These are phyloP conservation scores for Trichoderma orchidacearum DNA, from an alignment of 495 filamentous ascomycete species.

Conservation along the genomic window DNA sequence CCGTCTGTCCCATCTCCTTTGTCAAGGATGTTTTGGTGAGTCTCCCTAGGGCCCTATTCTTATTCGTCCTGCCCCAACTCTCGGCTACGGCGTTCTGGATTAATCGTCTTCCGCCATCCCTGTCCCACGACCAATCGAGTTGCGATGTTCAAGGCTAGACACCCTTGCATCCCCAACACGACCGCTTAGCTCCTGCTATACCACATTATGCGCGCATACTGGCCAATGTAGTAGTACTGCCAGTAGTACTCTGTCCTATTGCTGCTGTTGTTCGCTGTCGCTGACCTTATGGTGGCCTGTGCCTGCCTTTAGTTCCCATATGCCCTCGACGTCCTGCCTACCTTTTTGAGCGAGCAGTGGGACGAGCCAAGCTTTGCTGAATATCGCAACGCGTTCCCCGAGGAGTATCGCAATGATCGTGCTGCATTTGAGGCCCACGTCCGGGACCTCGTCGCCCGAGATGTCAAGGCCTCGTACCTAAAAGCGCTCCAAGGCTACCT, in stretches of 20 bases:
- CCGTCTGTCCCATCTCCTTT: conserved; percentile 57
- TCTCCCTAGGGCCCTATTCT: neutral
- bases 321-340: conserved; percentile 45
- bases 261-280: neutral
- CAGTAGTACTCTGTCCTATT: neutral
- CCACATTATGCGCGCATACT: conserved; percentile 3
- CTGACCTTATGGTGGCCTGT: conserved; percentile 1
- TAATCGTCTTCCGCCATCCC: conserved; percentile 4
- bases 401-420: conserved; percentile 34
- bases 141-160: neutral
- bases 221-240: neutral
- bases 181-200: neutral
- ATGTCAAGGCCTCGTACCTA: conserved; percentile 54
- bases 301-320: conserved; percentile 47
- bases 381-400: conserved; percentile 50
- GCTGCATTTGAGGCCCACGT: conserved; percentile 42
- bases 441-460: conserved; percentile 46
- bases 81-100: neutral
- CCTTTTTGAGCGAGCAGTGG: conserved; percentile 46
- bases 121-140: conserved; percentile 5
- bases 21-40: conserved; percentile 59
- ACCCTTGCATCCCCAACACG: neutral
- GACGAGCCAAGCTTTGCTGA: conserved; percentile 37
- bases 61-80: conserved; percentile 3
- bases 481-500: conserved; percentile 64